Evolutionary conservation across 176 grass and related monocot genomes (phyloP).

Genomic region (Oropetium thomaeum): DNA sequence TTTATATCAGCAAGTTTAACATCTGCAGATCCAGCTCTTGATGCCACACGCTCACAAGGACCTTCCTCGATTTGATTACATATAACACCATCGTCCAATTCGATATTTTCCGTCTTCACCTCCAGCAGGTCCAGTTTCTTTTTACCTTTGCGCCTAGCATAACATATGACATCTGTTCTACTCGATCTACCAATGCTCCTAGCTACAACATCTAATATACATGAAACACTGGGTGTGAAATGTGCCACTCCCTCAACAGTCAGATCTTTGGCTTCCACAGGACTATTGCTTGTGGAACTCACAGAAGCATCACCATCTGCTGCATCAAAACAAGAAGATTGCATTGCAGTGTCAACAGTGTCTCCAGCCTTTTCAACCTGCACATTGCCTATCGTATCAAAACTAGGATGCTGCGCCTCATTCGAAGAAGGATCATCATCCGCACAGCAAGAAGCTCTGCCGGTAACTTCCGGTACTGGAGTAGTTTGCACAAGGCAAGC

Average conservation of each 20-base stretch:
- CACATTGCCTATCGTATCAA: background rate
- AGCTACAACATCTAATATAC: slow-evolving; percentile 23
- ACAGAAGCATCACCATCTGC: slow-evolving; percentile 13
- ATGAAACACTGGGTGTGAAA: slow-evolving; percentile 29
- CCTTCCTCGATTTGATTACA: slow-evolving; percentile 21
- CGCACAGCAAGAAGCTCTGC: background rate
- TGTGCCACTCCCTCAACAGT: background rate
- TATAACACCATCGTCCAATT: slow-evolving; percentile 26
- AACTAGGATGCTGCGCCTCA: background rate
- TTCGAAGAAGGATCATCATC: slow-evolving; percentile 26
- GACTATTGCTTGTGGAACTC: slow-evolving; percentile 12
- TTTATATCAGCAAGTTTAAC: slow-evolving; percentile 47
- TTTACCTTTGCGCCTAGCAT: slow-evolving; percentile 66
- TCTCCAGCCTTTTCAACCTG: slow-evolving; percentile 18
- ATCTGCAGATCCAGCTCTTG: slow-evolving; percentile 39
- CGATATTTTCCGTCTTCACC: slow-evolving; percentile 15
- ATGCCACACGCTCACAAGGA: slow-evolving; percentile 38
- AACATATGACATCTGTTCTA: slow-evolving; percentile 67
- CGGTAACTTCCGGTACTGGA: background rate
- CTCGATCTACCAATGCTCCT: slow-evolving; percentile 42
- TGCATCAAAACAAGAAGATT: slow-evolving; percentile 7
- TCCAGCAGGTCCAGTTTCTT: slow-evolving; percentile 39
- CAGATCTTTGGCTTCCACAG: slow-evolving; percentile 5
- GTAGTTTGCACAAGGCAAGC: slow-evolving; percentile 25
- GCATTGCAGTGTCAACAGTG: background rate